Conservation (phyloP, 1,139 yeast species). For the Debaryomycetaceae sp. region DNA sequence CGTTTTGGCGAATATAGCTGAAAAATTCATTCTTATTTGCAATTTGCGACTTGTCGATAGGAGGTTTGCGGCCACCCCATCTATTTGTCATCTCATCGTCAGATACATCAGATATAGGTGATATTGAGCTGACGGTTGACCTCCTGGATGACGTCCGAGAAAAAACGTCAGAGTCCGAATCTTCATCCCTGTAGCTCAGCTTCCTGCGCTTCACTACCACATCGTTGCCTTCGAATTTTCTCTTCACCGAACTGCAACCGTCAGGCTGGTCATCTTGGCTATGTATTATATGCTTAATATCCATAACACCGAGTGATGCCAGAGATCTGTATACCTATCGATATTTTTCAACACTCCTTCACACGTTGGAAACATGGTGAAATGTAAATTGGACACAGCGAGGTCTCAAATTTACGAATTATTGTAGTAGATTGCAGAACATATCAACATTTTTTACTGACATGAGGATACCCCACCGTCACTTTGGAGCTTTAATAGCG, state of each 20-base stretch:
- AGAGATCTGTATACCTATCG: background rate
- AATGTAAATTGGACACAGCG: conserved; percentile 6
- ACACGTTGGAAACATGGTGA: background rate
- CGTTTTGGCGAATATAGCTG: background rate
- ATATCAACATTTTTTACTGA: background rate
- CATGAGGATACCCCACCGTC: too few species aligned
- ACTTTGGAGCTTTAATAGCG: background rate
- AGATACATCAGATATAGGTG: background rate
- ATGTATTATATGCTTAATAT: conserved; percentile 4
- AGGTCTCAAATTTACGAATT: conserved; percentile 8
- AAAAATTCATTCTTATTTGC: background rate
- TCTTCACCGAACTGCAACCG: background rate
- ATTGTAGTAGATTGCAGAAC: conserved; percentile 8
- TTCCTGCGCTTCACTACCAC: conserved; percentile 1
- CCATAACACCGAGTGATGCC: conserved; percentile 1
- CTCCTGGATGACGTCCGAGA: conserved; percentile 4
- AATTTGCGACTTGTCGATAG: background rate
- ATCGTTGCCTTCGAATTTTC: conserved; percentile 1
- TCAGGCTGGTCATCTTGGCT: background rate
- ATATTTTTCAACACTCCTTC: background rate
- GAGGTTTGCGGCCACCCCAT: background rate
- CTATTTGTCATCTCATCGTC: background rate
- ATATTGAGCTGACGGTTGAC: conserved; percentile 5
- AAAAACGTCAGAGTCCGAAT: background rate
- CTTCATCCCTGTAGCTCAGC: conserved; percentile 1